phyloP scores from a whole-genome alignment of 2,329 filamentous ascomycete species.

The Cladophialophora exuberans region DNA sequence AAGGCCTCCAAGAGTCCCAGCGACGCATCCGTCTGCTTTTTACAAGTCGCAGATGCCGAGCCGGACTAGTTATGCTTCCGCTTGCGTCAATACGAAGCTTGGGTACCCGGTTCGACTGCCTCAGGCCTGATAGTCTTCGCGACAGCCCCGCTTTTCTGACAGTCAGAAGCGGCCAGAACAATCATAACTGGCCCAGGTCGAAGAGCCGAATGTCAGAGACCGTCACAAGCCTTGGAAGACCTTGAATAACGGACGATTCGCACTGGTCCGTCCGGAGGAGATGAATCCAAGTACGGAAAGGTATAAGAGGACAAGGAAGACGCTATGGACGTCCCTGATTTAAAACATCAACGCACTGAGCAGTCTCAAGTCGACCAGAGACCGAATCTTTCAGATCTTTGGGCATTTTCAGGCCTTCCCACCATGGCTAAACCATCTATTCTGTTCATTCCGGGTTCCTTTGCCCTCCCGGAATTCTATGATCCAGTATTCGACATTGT shows the following conservation, averaged over 20 bases:
- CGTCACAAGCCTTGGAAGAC: not conserved
- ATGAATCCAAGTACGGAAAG: not conserved
- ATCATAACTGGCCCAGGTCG: not conserved
- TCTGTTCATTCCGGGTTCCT: constrained; percentile 24
- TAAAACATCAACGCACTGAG: not conserved
- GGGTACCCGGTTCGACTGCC: too few relatives aligned
- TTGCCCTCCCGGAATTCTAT: constrained; percentile 15
- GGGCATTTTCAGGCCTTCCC: not conserved
- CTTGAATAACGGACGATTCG: not conserved
- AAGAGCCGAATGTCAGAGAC: constrained; percentile 2
- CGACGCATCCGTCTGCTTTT: too few relatives aligned
- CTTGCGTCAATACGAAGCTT: too few relatives aligned
- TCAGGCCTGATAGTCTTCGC: too few relatives aligned
- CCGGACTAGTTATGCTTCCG: too few relatives aligned
- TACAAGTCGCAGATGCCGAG: too few relatives aligned
- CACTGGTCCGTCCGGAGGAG: constrained; percentile 9
- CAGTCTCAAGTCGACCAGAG: not conserved
- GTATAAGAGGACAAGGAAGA: not conserved
- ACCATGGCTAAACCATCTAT: constrained; percentile 21
- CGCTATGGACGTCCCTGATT: not conserved
- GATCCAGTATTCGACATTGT: constrained; percentile 18
- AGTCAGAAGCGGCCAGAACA: constrained; percentile 1
- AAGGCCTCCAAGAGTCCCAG: too few relatives aligned
- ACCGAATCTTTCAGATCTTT: not conserved
- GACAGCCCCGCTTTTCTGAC: constrained; percentile 13